These are phyloP conservation scores for Nadsonia commutata DNA, from an alignment of 1,139 yeast species.

Conservation along the genomic window DNA sequence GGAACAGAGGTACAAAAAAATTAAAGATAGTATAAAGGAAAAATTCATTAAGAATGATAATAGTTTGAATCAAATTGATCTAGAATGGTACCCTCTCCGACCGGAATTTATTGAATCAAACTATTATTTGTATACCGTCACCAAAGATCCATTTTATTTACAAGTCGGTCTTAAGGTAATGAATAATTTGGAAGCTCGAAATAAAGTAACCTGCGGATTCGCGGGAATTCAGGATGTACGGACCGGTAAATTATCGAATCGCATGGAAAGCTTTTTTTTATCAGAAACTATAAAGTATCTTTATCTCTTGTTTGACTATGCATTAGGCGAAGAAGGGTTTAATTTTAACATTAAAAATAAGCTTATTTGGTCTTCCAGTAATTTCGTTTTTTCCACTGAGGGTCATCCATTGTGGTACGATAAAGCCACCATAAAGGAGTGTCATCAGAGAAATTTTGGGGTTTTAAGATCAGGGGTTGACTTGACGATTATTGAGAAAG, in stretches of 20 bases:
- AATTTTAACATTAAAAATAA: slow-evolving; percentile 32
- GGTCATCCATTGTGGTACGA: slow-evolving; percentile 81
- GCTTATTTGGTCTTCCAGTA: slow-evolving; percentile 37
- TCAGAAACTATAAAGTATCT: slow-evolving; percentile 78
- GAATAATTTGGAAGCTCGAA: slow-evolving; percentile 36
- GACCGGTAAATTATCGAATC: slow-evolving; percentile 47
- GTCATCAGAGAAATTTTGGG: too few species aligned
- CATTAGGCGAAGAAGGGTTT: neutral
- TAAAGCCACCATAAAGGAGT: slow-evolving; percentile 7
- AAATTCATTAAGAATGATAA: neutral
- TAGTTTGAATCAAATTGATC: slow-evolving; percentile 13
- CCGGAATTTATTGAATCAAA: slow-evolving; percentile 90
- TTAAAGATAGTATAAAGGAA: neutral
- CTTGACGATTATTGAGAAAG: too few species aligned
- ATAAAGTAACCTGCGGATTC: slow-evolving; percentile 59
- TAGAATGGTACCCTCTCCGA: slow-evolving; percentile 86
- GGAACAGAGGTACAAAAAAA: neutral
- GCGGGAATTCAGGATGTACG: slow-evolving; percentile 62
- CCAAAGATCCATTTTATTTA: slow-evolving; percentile 71
- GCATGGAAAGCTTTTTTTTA: slow-evolving; percentile 86
- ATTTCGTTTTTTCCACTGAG: slow-evolving; percentile 75
- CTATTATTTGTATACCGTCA: slow-evolving; percentile 69
- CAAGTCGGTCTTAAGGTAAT: slow-evolving; percentile 58
- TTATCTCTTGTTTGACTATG: slow-evolving; percentile 54
- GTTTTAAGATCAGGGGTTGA: too few species aligned